A percentile compares a stretch with the other conserved stretches of the same genome.
Evolutionary conservation across 2,329 filamentous ascomycete genomes (phyloP).

Genomic region (Fusarium luffae): DNA sequence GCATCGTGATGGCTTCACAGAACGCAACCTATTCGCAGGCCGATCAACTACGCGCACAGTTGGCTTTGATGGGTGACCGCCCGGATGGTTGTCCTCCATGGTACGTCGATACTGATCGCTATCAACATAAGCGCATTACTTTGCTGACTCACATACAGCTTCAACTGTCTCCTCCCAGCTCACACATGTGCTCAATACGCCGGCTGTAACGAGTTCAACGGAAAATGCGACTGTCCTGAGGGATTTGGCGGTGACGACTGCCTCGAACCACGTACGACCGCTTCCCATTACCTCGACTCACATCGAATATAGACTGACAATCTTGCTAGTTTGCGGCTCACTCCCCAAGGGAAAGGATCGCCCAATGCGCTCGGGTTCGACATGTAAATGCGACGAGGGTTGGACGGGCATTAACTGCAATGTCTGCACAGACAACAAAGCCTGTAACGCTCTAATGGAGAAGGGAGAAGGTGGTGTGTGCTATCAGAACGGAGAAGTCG

Average conservation of each 20-base stretch:
- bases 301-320: constrained; percentile 16
- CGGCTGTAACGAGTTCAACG: constrained; percentile 87
- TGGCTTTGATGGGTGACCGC: constrained; percentile 77
- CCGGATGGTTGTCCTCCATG: constrained; percentile 84
- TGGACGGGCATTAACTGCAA: constrained; percentile 99
- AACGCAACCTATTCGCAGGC: constrained; percentile 70
- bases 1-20: constrained; percentile 53
- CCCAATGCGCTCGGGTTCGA: constrained; percentile 74
- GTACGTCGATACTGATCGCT: constrained; percentile 52
- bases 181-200: constrained; percentile 93
- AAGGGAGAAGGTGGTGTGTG: constrained; percentile 85
- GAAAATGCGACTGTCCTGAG: constrained; percentile 90
- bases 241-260: constrained; percentile 97
- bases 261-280: constrained; percentile 74
- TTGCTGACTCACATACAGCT: constrained; percentile 65
- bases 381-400: constrained; percentile 89
- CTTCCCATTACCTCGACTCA: not conserved
- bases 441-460: constrained; percentile 89
- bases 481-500: constrained; percentile 88
- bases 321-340: constrained; percentile 79
- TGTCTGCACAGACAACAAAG: constrained; percentile 85
- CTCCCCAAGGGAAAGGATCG: constrained; percentile 84
- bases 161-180: constrained; percentile 96
- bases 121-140: not conserved
- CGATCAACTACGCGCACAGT: constrained; percentile 71